Base-by-base conservation (phyloP, 495 filamentous ascomycete genomes). In the Aspergillus bridgeri region DNA sequence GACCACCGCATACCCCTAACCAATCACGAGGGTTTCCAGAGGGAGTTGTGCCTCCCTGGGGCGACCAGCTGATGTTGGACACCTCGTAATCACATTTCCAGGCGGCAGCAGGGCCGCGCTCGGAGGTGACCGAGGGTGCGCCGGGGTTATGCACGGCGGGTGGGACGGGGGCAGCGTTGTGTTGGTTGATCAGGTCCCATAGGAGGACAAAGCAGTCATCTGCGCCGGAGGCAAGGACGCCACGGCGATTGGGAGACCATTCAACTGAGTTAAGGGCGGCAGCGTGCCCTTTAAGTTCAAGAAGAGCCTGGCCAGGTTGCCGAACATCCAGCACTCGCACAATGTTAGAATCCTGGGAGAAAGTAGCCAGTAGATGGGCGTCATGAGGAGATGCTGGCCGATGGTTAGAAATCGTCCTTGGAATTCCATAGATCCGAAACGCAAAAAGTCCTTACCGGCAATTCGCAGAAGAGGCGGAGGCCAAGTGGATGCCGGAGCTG, bases 61-160 rank as follows among this genome's bases (percentile, higher is more conserved):
- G 93, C 17, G 89, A 90, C 94, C 94, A 99, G 65, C 89, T 92
- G 29, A 98, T 81, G 70, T 97, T 98, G 9, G 87, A 89, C 22
- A 99, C 89, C 75, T 99, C 94, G 62, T 96, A 96, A 57, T 98
- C 94, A 65, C 94, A 97, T 65, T 89, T 84, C 95, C 95, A 99
- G 56, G 82, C 86, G 5, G 90, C 90, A 4, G 89, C 83, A 0
- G 93, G 93, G 13, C 82, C 87, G 53, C 88, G 74, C 58, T 72
- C 77, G 11, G 66, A 71, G 27, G 74, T 75, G 42, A 68, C 69
- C 11, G 68, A 62, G 57, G 64, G 75, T 18, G 75, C 64, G 9
- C 66, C 74, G 6, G 74, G 74, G 43, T 57, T 72, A 24, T 66
- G 65, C 11, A 54, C 51, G 42, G 65, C 59, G 19, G 75, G 68